phyloP scores from a whole-genome alignment of 345 rosid genomes.

The Heritiera littoralis region DNA sequence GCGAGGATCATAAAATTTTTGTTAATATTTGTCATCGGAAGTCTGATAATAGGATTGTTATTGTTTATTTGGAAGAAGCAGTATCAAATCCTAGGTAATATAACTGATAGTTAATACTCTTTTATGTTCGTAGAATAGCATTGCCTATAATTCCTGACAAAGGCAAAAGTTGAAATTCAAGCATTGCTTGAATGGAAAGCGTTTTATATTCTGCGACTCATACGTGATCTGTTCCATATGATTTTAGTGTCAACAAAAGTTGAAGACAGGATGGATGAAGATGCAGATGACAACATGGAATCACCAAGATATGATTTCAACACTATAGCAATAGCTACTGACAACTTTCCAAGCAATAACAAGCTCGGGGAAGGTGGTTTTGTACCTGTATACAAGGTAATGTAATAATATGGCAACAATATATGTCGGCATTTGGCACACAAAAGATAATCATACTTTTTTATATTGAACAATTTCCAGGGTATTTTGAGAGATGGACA shows the following conservation, averaged over 20 bases:
- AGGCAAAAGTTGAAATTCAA: neutral
- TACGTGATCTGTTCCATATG: neutral
- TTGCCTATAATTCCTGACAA: neutral
- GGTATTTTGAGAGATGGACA: too few species aligned
- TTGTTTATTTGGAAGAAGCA: too few species aligned
- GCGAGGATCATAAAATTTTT: neutral
- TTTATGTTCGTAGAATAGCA: too few species aligned
- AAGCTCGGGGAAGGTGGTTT: neutral
- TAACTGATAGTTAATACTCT: too few species aligned
- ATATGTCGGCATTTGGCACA: too few species aligned
- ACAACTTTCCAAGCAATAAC: conserved; percentile 9
- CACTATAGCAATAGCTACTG: conserved; percentile 34
- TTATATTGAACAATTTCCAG: too few species aligned
- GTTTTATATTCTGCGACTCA: too few species aligned
- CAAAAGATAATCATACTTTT: too few species aligned
- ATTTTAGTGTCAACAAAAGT: neutral
- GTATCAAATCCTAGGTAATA: too few species aligned
- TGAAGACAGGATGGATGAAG: neutral
- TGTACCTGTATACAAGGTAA: too few species aligned
- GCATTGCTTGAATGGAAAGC: neutral
- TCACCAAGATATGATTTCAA: conserved; percentile 30
- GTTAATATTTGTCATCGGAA: neutral
- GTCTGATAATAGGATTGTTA: neutral
- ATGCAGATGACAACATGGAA: conserved; percentile 23
- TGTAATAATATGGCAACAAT: neutral